Conservation (phyloP, 2,329 filamentous ascomycete genomes). For the Trichoderma endophyticum region DNA sequence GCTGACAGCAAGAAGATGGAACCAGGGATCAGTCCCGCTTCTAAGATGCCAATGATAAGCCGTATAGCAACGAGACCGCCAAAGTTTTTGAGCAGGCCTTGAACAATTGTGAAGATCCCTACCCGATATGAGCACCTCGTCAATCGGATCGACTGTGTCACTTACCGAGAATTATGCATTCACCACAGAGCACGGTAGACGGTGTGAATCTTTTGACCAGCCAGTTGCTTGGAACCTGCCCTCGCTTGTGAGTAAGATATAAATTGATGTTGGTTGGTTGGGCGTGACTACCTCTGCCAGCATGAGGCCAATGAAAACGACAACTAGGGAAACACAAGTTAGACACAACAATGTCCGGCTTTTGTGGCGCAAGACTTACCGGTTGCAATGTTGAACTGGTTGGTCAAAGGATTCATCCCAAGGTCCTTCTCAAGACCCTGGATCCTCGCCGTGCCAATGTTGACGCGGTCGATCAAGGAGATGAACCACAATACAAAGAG, state of each 20-base stretch:
- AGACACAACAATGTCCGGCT: background rate
- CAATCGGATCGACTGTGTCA: background rate
- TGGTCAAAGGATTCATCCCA: constrained; percentile 6
- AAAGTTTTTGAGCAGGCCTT: constrained; percentile 26
- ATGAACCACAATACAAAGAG: constrained; percentile 31
- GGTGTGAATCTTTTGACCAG: constrained; percentile 26
- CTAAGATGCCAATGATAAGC: constrained; percentile 26
- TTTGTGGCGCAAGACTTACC: background rate
- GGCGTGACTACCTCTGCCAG: constrained; percentile 1
- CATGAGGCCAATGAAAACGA: constrained; percentile 14
- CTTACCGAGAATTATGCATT: constrained; percentile 21
- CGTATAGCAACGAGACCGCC: constrained; percentile 24
- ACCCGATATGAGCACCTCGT: constrained; percentile 1
- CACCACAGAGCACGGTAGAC: constrained; percentile 18
- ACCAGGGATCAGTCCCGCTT: constrained; percentile 27
- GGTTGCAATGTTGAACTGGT: constrained; percentile 12
- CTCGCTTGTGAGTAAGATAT: constrained; percentile 9
- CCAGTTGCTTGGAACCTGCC: constrained; percentile 25
- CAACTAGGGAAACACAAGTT: background rate
- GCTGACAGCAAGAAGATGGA: constrained; percentile 26
- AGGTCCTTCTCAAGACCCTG: constrained; percentile 27
- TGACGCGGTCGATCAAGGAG: constrained; percentile 28
- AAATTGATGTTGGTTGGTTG: constrained; percentile 10
- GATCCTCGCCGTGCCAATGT: constrained; percentile 27
- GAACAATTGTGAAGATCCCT: constrained; percentile 26